A percentile compares a stretch with the other conserved stretches of the same genome.
Conservation (phyloP, 306 rosid species). For the Casuarina cunninghamiana region DNA sequence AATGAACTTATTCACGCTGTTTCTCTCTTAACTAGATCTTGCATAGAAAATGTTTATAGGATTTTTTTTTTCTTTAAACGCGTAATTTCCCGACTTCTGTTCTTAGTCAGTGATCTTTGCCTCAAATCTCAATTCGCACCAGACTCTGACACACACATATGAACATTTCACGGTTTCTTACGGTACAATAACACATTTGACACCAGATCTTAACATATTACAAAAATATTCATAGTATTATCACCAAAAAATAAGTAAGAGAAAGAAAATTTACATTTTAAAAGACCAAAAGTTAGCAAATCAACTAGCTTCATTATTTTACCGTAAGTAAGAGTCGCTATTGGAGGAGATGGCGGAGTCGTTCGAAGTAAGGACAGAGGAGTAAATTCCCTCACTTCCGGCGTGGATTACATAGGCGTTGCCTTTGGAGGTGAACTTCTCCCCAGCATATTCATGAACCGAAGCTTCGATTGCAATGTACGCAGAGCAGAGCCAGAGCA, state of each 20-base stretch:
- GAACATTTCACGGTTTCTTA: neutral
- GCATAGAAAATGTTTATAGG: neutral
- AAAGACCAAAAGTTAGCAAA: neutral
- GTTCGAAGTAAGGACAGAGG: constrained; percentile 41
- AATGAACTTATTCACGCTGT: neutral
- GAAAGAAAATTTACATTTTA: neutral
- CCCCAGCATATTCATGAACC: constrained; percentile 66
- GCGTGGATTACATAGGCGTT: constrained; percentile 92
- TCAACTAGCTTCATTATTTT: constrained; percentile 1
- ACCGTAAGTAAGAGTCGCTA: constrained; percentile 78
- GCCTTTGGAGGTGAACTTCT: constrained; percentile 64
- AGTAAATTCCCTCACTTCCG: constrained; percentile 97
- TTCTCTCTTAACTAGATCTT: neutral
- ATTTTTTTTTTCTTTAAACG: neutral
- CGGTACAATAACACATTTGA: neutral
- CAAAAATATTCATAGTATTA: neutral
- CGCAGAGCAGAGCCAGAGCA: constrained; percentile 31
- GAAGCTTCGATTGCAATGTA: constrained; percentile 58
- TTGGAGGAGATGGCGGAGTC: constrained; percentile 37
- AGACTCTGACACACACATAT: neutral
- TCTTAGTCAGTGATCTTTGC: neutral
- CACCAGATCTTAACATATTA: neutral
- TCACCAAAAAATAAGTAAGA: neutral
- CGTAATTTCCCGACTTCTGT: neutral
- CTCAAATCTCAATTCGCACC: neutral